Evolutionary conservation across 1,284 basidiomycete genomes (phyloP), one percentile per base, ranked within the genome.

Genomic region (Volvariella surrecta): DNA sequence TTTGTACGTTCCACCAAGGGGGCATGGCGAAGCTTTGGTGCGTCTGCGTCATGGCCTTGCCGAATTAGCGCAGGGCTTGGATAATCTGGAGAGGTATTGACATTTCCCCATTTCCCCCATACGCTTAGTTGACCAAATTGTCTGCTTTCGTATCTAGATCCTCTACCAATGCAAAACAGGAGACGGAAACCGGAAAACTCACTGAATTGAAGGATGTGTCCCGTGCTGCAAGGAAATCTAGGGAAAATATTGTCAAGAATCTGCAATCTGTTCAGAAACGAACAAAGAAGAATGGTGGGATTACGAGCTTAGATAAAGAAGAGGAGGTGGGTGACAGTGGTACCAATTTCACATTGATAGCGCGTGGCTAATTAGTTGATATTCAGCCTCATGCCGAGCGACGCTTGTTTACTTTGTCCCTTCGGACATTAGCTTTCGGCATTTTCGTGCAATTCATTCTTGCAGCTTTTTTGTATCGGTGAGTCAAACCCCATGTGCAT

Each of bases 11-110:
- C 58, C 56, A 28, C 66, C 67, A 6, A 52, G 69, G 50, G 65
- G 66, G 11, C 73, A 67, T 45, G 64, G 66, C 21, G 72, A 79
- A 50, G 71, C 77, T 35, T 54, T 86, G 31, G 61, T 61, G 24
- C 72, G 68, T 32, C 71, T 86, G 51, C 72, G 72, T 47, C 64
- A 68, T 51, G 73, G 74, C 6, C 67, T 85, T 18, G 66, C 65
- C 34, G 71, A 74, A 43, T 63, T 86, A 52, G 70, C 63, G 37
- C 64, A 71, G 41, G 74, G 68, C 42, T 56, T 85, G 47, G 68
- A 68, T 40, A 76, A 75, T 22, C 61, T 71, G 34, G 76, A 82
- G 50, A 64, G 64, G 82, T 82, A 54, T 52, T 52, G 50, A 22
- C 11, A 6, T 28, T 28, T 28, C 11, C 37, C 40, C 20, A 46